Evolutionary conservation across 805 yeast species (phyloP), one percentile per base, ranked within the genome.

Genomic region (Candida bentonensis): DNA sequence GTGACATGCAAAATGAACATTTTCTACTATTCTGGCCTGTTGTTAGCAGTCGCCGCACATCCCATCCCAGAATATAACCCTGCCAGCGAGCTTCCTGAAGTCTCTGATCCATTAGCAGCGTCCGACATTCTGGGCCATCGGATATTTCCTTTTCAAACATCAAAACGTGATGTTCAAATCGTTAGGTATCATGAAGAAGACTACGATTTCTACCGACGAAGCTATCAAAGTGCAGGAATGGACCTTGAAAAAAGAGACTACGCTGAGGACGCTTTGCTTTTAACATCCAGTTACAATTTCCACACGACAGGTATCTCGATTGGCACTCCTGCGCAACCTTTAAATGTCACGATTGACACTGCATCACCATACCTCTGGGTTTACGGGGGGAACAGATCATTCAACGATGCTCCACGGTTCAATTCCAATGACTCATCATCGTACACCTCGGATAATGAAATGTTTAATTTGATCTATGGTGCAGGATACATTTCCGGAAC

Each of bases 311-410:
- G 53, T 30, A 44, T 63, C 22, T 41, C 51, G 11, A 47, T 71
- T 15, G 77, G 78, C 15, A 61, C 65, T 2, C 73, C 74, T 3
- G 54, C 61, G 3, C 73, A 70, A 48, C 54, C 58, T 23, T 47
- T 71, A 15, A 61, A 62, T 15, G 68, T 70, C 2, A 58, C 67
- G 23, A 52, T 72, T 39, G 77, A 72, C 51, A 69, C 76, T 2
- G 76, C 76, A 2, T 69, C 74, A 5, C 67, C 74, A 0, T 72
- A 69, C 46, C 52, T 71, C 33, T 71, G 76, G 76, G 66, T 70
- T 3, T 66, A 62, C 53, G 63, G 66, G 25, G 58, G 63, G 15
- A 47, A 59, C 21, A 53, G 53, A 15, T 46, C 61, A 7, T 58
- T 45, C 48, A 47, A 57, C 44, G 49, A 51, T 27, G 56, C 63